Conservation (phyloP, 2,329 filamentous ascomycete genomes). For the Alternaria sp. region DNA sequence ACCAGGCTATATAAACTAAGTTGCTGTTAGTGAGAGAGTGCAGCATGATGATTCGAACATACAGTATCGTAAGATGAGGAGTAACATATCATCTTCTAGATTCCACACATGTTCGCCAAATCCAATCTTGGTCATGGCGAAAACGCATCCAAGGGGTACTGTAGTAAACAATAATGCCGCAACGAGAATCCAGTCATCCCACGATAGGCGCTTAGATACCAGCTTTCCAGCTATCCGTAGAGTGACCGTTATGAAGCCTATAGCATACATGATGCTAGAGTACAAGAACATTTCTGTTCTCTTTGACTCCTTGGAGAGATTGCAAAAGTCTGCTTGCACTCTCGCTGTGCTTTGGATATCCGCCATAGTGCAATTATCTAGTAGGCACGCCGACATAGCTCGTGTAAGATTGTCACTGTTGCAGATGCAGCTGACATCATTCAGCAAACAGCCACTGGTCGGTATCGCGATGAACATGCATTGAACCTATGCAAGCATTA, state of each 20-base stretch:
- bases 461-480: slow-evolving; percentile 30
- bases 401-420: slow-evolving; percentile 15
- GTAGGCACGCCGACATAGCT: slow-evolving; percentile 25
- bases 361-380: slow-evolving; percentile 36
- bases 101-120: slow-evolving; percentile 40
- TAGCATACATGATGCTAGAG: slow-evolving; percentile 24
- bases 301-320: slow-evolving; percentile 28
- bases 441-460: slow-evolving; percentile 24
- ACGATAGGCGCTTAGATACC: slow-evolving; percentile 24
- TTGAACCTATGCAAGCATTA: slow-evolving; percentile 21
- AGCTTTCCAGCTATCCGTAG: slow-evolving; percentile 28
- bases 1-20: slow-evolving; percentile 33
- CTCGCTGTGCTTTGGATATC: slow-evolving; percentile 30
- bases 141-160: slow-evolving; percentile 30
- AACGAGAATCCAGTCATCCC: slow-evolving; percentile 36
- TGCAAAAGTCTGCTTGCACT: slow-evolving; percentile 34
- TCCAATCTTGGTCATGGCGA: slow-evolving; percentile 32
- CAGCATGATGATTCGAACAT: background rate
- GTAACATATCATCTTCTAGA: slow-evolving; percentile 21
- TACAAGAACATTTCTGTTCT: slow-evolving; percentile 12
- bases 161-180: slow-evolving; percentile 26
- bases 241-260: slow-evolving; percentile 25
- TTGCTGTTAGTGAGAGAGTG: background rate
- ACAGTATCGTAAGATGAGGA: slow-evolving; percentile 25
- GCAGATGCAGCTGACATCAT: slow-evolving; percentile 32